A percentile compares a stretch with the other conserved stretches of the same genome.
Conservation (phyloP, 179 eudicot species). For the Camellia oleifera region DNA sequence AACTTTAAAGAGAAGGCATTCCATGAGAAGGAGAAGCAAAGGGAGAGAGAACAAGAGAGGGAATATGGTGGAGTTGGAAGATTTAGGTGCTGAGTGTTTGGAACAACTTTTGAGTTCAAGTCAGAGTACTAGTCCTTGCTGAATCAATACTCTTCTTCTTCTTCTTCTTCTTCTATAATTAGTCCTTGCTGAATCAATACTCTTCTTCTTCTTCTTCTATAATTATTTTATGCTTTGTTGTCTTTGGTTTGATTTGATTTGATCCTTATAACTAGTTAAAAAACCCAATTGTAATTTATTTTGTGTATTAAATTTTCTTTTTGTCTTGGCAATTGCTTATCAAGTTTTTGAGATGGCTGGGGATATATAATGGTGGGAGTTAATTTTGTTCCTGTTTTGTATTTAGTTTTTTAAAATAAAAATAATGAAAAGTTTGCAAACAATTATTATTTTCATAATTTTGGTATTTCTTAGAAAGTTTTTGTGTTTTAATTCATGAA, state of each 20-base stretch:
- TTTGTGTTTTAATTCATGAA: too few species aligned
- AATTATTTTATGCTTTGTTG: too few species aligned
- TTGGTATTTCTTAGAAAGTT: too few species aligned
- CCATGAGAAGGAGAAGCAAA: constrained; percentile 40
- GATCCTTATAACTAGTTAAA: too few species aligned
- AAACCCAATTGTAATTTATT: neutral
- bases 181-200: neutral
- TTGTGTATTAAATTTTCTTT: too few species aligned
- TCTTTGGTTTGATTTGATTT: too few species aligned
- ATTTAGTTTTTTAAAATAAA: too few species aligned
- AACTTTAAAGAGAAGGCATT: constrained; percentile 57
- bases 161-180: too few species aligned
- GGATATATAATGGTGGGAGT: neutral
- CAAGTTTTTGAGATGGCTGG: neutral
- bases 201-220: neutral
- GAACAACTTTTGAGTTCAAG: constrained; percentile 48
- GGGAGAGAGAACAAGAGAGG: constrained; percentile 17
- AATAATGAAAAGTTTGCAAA: too few species aligned
- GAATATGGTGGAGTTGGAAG: constrained; percentile 55
- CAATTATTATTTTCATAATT: too few species aligned
- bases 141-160: neutral
- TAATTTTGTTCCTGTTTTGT: too few species aligned
- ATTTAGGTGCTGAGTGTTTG: constrained; percentile 56
- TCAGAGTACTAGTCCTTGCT: constrained; percentile 13
- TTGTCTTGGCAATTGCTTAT: neutral